Evolutionary conservation across 2,329 filamentous ascomycete species (phyloP).

Genomic region (Alternaria triticimaculans): DNA sequence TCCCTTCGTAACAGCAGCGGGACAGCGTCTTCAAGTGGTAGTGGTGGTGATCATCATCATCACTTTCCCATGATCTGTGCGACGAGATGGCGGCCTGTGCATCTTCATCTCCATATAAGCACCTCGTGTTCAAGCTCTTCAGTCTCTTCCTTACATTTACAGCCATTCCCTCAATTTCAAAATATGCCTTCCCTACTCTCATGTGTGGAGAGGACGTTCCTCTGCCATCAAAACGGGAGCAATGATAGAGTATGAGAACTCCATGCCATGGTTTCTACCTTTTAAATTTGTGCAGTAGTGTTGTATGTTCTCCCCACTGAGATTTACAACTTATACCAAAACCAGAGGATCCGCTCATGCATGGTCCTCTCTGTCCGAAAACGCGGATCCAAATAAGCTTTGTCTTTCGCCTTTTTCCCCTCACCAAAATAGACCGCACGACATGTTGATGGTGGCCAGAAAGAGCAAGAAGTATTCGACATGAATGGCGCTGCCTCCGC

Average conservation of each 20-base stretch:
- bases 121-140: accelerated
- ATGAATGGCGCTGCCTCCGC: not conserved
- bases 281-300: too few relatives aligned
- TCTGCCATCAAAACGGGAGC: not conserved
- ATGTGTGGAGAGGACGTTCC: not conserved
- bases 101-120: not conserved
- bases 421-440: too few relatives aligned
- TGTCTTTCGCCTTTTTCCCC: not conserved
- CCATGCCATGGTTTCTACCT: not conserved
- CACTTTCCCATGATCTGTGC: not conserved
- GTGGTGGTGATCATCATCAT: not conserved
- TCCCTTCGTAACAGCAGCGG: not conserved
- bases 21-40: accelerated
- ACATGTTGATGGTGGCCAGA: too few relatives aligned
- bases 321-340: too few relatives aligned
- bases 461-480: too few relatives aligned
- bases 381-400: accelerated
- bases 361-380: not conserved
- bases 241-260: too few relatives aligned
- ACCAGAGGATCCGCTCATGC: too few relatives aligned
- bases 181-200: accelerated
- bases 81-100: not conserved
- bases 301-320: too few relatives aligned
- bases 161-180: not conserved
- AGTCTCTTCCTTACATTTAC: not conserved